Evolutionary conservation across 2,329 filamentous ascomycete genomes (phyloP).

Genomic region (Fusarium praegraminearum): DNA sequence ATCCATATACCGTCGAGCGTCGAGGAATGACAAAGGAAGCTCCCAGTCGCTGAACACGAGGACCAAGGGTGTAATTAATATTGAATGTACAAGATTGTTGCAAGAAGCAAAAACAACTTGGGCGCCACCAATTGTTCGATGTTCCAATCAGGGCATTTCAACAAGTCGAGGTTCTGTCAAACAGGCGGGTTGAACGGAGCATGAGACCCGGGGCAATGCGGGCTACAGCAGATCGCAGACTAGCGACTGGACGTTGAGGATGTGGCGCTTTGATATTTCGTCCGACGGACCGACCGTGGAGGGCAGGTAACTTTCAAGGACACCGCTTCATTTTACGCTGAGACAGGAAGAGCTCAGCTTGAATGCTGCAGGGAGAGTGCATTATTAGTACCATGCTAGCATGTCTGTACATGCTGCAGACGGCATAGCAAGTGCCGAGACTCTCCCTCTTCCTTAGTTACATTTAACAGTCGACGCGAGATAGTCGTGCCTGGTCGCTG

Average conservation of each 20-base stretch:
- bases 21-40: background rate
- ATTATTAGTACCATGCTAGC: background rate
- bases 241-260: conserved; percentile 30
- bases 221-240: conserved; percentile 25
- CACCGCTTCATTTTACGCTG: conserved; percentile 15
- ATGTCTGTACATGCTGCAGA: background rate
- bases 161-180: conserved; percentile 16
- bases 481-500: background rate
- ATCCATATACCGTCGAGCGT: background rate
- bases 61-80: background rate
- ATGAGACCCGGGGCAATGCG: conserved; percentile 16
- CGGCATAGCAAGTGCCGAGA: conserved; percentile 20
- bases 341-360: conserved; percentile 7
- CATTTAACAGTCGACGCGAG: conserved; percentile 2
- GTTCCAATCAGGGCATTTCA: conserved; percentile 23
- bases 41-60: background rate
- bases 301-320: conserved; percentile 15
- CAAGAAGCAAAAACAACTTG: conserved; percentile 21
- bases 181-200: conserved; percentile 27
- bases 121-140: conserved; percentile 17
- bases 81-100: conserved; percentile 13
- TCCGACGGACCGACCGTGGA: conserved; percentile 24
- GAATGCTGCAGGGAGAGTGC: conserved; percentile 3
- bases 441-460: background rate
- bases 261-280: conserved; percentile 31